A percentile compares a stretch with the other conserved stretches of the same genome.
phyloP scores from a whole-genome alignment of 108 stramenopile genomes.

The Discostella stelligeroides region DNA sequence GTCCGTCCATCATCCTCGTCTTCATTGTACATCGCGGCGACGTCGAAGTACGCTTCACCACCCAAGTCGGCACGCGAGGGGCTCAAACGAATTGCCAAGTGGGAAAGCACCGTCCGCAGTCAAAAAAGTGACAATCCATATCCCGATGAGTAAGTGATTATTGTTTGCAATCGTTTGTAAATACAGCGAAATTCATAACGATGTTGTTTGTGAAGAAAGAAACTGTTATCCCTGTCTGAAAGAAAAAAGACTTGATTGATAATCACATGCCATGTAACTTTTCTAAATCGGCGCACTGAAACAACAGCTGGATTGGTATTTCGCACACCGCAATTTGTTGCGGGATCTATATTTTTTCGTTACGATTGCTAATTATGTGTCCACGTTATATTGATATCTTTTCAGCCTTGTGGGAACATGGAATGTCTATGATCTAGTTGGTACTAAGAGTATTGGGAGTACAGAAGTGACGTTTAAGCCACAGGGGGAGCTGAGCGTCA shows the following conservation, averaged over 20 bases:
- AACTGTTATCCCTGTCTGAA: constrained; percentile 15
- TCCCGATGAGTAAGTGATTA: constrained; percentile 61
- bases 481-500: constrained; percentile 64
- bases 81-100: constrained; percentile 78
- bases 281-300: constrained; percentile 11
- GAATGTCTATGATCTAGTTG: constrained; percentile 81
- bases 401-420: constrained; percentile 66
- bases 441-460: constrained; percentile 75
- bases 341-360: neutral
- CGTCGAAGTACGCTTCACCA: constrained; percentile 37
- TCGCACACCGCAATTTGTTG: neutral
- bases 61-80: constrained; percentile 78
- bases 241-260: neutral
- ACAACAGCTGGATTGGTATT: neutral
- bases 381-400: neutral
- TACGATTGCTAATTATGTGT: neutral
- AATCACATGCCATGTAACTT: constrained; percentile 16
- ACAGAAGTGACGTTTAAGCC: constrained; percentile 64
- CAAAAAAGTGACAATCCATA: constrained; percentile 60
- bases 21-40: constrained; percentile 43
- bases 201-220: constrained; percentile 14
- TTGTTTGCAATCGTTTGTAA: neutral
- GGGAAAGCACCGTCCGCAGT: constrained; percentile 76
- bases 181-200: neutral
- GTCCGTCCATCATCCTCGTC: constrained; percentile 57